phyloP scores from a whole-genome alignment of 2,329 filamentous ascomycete genomes.

The Malbranchea cinnamomea region DNA sequence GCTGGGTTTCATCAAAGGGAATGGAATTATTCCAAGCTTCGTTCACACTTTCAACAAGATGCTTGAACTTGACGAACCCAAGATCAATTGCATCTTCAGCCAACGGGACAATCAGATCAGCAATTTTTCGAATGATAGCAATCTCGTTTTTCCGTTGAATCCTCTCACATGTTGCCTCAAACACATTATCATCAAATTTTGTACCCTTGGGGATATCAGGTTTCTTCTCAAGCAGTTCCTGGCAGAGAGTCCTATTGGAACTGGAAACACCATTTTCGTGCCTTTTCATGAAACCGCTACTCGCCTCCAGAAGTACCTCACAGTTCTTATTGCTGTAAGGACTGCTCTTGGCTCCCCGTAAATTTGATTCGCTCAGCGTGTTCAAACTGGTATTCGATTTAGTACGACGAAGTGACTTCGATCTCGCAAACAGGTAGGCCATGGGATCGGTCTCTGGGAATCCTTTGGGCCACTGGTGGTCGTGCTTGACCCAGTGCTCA shows the following conservation, averaged over 20 bases:
- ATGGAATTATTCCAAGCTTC: conserved; percentile 30
- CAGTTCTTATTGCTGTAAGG: conserved; percentile 11
- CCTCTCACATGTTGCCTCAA: conserved; percentile 17
- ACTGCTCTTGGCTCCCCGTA: conserved; percentile 10
- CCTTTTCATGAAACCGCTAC: conserved; percentile 12
- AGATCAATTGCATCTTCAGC: conserved; percentile 18
- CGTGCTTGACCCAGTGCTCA: conserved; percentile 14
- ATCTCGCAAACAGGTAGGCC: conserved; percentile 14
- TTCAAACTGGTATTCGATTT: conserved; percentile 10
- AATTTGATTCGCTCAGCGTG: conserved; percentile 12
- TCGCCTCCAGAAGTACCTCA: conserved; percentile 8
- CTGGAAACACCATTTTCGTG: conserved; percentile 12
- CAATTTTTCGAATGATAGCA: conserved; percentile 21
- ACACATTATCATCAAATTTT: conserved; percentile 21
- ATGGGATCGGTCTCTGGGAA: conserved; percentile 10
- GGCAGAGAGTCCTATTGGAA: conserved; percentile 14
- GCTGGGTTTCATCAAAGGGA: conserved; percentile 20
- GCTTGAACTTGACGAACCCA: conserved; percentile 16
- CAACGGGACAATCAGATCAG: conserved; percentile 23
- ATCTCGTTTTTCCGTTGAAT: conserved; percentile 14
- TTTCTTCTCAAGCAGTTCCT: conserved; percentile 14
- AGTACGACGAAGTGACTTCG: conserved; percentile 13
- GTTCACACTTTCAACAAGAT: conserved; percentile 27
- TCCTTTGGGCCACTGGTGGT: conserved; percentile 14
- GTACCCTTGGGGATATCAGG: conserved; percentile 15